Percentiles rank a stretch among this genome's conserved stretches.
These are phyloP conservation scores for Dioscorea zingiberensis DNA, from an alignment of 106 monocot species.

Conservation along the genomic window DNA sequence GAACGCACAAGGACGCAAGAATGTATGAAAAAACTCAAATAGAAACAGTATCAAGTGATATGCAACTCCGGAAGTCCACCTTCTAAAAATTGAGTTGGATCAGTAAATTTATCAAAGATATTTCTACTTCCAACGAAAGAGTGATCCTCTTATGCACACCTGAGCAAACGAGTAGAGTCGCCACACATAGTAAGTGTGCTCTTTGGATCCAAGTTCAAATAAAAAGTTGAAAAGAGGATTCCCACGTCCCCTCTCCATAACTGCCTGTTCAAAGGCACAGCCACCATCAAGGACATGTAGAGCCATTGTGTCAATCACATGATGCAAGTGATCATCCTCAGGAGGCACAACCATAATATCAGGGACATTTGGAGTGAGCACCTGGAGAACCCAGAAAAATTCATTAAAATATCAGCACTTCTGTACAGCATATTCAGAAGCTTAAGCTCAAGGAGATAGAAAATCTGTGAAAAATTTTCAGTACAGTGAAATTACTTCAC, in stretches of 20 bases:
- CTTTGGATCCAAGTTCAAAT: conserved; percentile 96
- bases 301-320: conserved; percentile 97
- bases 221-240: conserved; percentile 84
- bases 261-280: conserved; percentile 98
- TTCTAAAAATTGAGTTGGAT: too few species aligned
- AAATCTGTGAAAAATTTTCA: too few species aligned
- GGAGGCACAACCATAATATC: conserved; percentile 92
- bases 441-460: too few species aligned
- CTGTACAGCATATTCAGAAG: not conserved
- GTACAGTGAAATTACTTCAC: too few species aligned
- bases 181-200: conserved; percentile 99
- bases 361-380: conserved; percentile 97
- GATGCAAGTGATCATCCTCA: conserved; percentile 64
- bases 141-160: conserved; percentile 16
- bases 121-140: too few species aligned
- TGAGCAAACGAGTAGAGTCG: conserved; percentile 99
- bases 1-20: too few species aligned
- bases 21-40: too few species aligned
- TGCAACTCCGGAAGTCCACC: too few species aligned
- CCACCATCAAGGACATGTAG: conserved; percentile 98
- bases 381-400: conserved; percentile 35
- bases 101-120: too few species aligned
- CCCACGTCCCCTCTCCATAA: conserved; percentile 99
- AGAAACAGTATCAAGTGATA: too few species aligned
- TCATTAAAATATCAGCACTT: not conserved